Percentiles rank a stretch among this genome's conserved stretches.
Conservation (phyloP, 2,329 filamentous ascomycete species). For the Myotisia sp. region DNA sequence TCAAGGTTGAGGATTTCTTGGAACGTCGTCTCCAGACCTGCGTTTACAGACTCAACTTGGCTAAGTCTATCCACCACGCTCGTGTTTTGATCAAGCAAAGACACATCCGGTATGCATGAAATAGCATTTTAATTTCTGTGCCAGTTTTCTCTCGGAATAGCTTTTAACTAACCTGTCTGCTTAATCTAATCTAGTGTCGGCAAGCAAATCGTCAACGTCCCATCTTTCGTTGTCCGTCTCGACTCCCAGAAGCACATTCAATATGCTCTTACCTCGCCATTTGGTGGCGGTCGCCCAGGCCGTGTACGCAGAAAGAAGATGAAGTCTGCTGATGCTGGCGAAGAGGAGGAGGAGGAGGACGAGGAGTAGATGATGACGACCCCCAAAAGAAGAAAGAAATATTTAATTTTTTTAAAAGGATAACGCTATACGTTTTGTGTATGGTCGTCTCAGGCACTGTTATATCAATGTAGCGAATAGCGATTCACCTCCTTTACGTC, state of each 20-base stretch:
- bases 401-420: constrained; percentile 6
- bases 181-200: constrained; percentile 54
- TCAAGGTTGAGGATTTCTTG: constrained; percentile 99
- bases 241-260: constrained; percentile 99
- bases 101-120: constrained; percentile 61
- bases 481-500: constrained; percentile 1
- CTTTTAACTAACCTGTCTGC: constrained; percentile 8
- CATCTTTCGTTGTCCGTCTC: constrained; percentile 97
- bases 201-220: constrained; percentile 99
- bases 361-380: constrained; percentile 3
- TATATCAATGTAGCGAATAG: constrained; percentile 6
- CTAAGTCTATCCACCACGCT: constrained; percentile 99
- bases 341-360: constrained; percentile 43
- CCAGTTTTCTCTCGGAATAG: neutral
- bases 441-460: constrained; percentile 4
- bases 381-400: constrained; percentile 3
- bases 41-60: constrained; percentile 99
- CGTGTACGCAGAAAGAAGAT: constrained; percentile 99
- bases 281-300: constrained; percentile 90
- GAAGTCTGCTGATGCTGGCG: constrained; percentile 70
- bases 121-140: too few species aligned
- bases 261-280: constrained; percentile 93
- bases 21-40: constrained; percentile 99
- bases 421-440: constrained; percentile 5
- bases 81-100: constrained; percentile 99